Base-by-base conservation (phyloP, 176 grass and related monocot genomes). In the Eragrostis curvula region DNA sequence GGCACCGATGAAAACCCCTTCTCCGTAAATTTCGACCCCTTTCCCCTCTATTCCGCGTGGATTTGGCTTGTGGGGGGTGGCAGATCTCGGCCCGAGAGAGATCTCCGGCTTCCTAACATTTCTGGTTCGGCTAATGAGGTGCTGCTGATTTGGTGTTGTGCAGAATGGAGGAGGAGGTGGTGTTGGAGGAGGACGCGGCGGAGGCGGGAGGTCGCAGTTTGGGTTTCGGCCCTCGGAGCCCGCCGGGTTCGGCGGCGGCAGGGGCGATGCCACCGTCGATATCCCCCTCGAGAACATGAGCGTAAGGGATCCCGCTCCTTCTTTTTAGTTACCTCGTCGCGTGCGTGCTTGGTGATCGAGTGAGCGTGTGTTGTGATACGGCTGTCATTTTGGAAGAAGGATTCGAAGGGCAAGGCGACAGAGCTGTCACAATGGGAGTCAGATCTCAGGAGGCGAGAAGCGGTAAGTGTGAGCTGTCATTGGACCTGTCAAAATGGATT, bases 381-480 rank as follows among this genome's bases (percentile, higher is more conserved):
- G 14, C 50, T 74, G 45, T 62, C 20, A 12, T 56, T 28, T 63
- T 55, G 65, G 18, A 29, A 23, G n/a, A 63, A 93, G 93, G 88
- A 83, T 85, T 90, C 90, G 27, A 90, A 84, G 42, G 86, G 89
- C 52, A 93, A 96, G 85, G 59, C 73, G 20, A 88, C 84, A 68
- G 93, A 96, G 79, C 85, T 96, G 60, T 81, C 90, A 24, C 70
- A 91, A 45, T 93, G 90, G 93, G 90, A 96, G 72, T 64, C 90
- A 73, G 90, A 96, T 77, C 93, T 96, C 75, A 93, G 83, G 86
- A 85, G 83, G 72, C 78, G 90, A 48, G 93, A 96, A 66, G 75
- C 79, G 79, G 93, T 97, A 73, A 41, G 91, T 43, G 24, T 49
- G n/a, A 56, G 56, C 2, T 73, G 68, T 36, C 32, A 36, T 36